phyloP scores from a whole-genome alignment of 108 stramenopile species.

The Fistulifera pelliculosa region DNA sequence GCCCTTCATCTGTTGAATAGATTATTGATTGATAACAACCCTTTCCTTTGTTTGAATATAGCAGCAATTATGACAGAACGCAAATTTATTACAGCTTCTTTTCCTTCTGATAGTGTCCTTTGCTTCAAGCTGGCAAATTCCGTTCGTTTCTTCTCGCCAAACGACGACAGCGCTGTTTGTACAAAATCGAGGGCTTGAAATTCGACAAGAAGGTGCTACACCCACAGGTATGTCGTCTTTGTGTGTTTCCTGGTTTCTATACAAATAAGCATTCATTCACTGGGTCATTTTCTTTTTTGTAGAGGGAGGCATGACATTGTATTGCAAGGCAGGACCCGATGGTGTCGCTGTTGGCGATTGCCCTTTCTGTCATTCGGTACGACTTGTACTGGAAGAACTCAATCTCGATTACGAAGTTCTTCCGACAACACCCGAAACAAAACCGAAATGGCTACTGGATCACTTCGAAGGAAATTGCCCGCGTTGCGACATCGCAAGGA shows the following conservation, averaged over 20 bases:
- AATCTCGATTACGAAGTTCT: slow-evolving; percentile 55
- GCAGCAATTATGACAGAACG: no score
- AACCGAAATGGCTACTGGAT: slow-evolving; percentile 75
- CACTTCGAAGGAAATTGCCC: slow-evolving; percentile 71
- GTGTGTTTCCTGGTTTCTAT: slow-evolving; percentile 6
- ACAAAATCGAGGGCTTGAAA: slow-evolving; percentile 52
- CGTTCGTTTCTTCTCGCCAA: no score
- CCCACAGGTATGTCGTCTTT: slow-evolving; percentile 31
- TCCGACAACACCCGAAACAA: slow-evolving; percentile 47
- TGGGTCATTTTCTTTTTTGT: slow-evolving; percentile 11
- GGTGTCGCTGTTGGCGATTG: slow-evolving; percentile 70
- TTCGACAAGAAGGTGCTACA: slow-evolving; percentile 49
- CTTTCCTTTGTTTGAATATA: no score
- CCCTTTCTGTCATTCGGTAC: slow-evolving; percentile 76
- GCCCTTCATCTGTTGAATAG: no score
- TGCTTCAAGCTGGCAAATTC: no score
- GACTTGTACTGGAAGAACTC: slow-evolving; percentile 74
- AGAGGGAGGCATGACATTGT: slow-evolving; percentile 80
- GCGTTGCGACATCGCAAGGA: slow-evolving; percentile 76
- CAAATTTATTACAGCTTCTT: no score
- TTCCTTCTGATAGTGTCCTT: no score
- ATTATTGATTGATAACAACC: no score
- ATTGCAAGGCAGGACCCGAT: slow-evolving; percentile 68
- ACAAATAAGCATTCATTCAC: not conserved
- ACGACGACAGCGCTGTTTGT: slow-evolving; percentile 20